phyloP scores from a whole-genome alignment of 331 rosid species.

The Stylosanthes scabra region DNA sequence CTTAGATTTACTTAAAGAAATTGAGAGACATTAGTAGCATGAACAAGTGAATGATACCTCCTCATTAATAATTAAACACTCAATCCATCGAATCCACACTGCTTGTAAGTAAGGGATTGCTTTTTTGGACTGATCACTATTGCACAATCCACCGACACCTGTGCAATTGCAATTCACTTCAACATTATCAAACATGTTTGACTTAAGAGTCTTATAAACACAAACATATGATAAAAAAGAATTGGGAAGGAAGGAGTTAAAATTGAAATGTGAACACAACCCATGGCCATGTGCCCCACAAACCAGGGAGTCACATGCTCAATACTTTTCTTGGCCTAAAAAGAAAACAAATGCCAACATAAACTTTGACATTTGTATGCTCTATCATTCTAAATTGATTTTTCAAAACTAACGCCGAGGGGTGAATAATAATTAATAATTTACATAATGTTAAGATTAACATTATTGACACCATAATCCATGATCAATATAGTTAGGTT shows the following conservation, averaged over 20 bases:
- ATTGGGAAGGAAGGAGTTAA: neutral
- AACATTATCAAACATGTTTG: conserved; percentile 9
- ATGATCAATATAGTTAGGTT: conserved; percentile 73
- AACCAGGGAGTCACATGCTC: conserved; percentile 47
- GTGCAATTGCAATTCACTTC: conserved; percentile 43
- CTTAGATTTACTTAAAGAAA: conserved; percentile 43
- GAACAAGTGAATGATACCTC: conserved; percentile 12
- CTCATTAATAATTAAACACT: conserved; percentile 53
- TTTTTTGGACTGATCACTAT: conserved; percentile 97
- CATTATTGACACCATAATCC: conserved; percentile 38
- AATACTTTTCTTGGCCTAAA: conserved; percentile 41
- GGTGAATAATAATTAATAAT: no score
- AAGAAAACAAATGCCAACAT: conserved; percentile 26
- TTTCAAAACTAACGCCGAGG: neutral
- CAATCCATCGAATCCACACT: conserved; percentile 97
- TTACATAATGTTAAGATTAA: neutral
- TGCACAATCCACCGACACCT: conserved; percentile 99
- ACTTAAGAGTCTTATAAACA: no score
- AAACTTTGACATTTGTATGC: conserved; percentile 39
- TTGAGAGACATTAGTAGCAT: conserved; percentile 33
- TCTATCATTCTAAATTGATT: conserved; percentile 1
- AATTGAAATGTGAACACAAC: conserved; percentile 23
- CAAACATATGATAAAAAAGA: neutral
- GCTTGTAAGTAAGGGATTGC: conserved; percentile 84
- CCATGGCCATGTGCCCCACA: conserved; percentile 50